These are phyloP conservation scores for Boechera divaricarpa DNA, from an alignment of 345 rosid species.

Conservation along the genomic window DNA sequence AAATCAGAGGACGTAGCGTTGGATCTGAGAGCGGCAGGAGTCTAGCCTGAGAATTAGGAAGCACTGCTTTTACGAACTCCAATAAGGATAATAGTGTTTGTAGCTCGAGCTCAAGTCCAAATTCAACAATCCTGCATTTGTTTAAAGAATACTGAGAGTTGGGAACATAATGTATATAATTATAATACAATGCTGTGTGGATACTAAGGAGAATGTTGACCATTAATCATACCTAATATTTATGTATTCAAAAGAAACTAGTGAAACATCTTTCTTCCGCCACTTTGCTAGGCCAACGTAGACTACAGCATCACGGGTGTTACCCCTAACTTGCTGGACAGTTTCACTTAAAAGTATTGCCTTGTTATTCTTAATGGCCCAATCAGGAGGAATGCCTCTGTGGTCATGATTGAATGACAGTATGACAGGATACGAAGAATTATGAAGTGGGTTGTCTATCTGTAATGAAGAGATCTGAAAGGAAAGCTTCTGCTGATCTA, in stretches of 20 bases:
- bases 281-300: constrained; percentile 65
- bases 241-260: constrained; percentile 83
- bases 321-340: constrained; percentile 48
- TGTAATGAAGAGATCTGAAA: constrained; percentile 76
- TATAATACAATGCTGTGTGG: constrained; percentile 14
- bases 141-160: constrained; percentile 37
- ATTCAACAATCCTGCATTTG: constrained; percentile 77
- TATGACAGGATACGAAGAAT: constrained; percentile 80
- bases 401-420: constrained; percentile 71
- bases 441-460: constrained; percentile 81
- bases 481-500: constrained; percentile 79
- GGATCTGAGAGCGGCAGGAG: constrained; percentile 66
- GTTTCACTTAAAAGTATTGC: constrained; percentile 45
- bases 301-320: constrained; percentile 61
- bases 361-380: constrained; percentile 53
- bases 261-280: constrained; percentile 82
- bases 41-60: constrained; percentile 64
- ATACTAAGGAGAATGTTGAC: constrained; percentile 26
- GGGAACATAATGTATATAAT: constrained; percentile 15
- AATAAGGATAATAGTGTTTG: constrained; percentile 72
- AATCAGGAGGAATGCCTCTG: constrained; percentile 53
- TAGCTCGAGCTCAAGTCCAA: constrained; percentile 88
- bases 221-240: constrained; percentile 61
- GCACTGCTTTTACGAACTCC: constrained; percentile 65
- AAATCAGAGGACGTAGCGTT: constrained; percentile 44